Percentiles rank a stretch among this genome's conserved stretches.
Conservation (phyloP, 2,329 filamentous ascomycete species). For the Cladosporium sp. region DNA sequence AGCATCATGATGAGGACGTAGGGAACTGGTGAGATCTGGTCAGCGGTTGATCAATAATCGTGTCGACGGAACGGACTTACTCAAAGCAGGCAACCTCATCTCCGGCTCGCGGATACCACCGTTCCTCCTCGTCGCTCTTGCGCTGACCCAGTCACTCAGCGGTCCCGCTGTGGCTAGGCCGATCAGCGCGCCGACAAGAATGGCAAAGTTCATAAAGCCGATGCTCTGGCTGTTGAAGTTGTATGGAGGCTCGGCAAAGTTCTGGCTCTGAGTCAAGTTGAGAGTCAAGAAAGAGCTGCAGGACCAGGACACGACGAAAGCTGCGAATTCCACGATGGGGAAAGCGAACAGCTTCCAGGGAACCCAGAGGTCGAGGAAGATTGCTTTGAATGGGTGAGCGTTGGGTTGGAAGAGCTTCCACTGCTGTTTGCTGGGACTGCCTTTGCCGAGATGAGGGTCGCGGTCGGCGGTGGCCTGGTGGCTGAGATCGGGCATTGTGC, state of each 20-base stretch:
- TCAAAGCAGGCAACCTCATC: conserved; percentile 51
- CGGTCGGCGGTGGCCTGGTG: conserved; percentile 38
- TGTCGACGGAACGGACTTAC: conserved; percentile 13
- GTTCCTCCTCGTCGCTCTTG: conserved; percentile 50
- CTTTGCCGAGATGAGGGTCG: conserved; percentile 55
- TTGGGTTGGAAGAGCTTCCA: conserved; percentile 52
- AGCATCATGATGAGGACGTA: conserved; percentile 55
- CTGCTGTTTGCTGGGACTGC: conserved; percentile 52
- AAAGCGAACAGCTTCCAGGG: conserved; percentile 60
- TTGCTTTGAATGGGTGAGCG: conserved; percentile 41
- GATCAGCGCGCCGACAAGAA: conserved; percentile 51
- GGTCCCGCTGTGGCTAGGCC: conserved; percentile 54
- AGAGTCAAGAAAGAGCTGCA: conserved; percentile 55
- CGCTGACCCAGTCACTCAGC: conserved; percentile 55
- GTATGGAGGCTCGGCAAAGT: conserved; percentile 54
- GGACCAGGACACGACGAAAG: conserved; percentile 59
- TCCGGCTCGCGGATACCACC: conserved; percentile 55
- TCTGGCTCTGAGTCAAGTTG: conserved; percentile 57
- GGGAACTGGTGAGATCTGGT: conserved; percentile 42
- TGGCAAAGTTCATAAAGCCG: conserved; percentile 56
- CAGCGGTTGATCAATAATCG: neutral
- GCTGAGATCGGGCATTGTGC: conserved; percentile 23
- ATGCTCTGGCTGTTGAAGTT: conserved; percentile 48
- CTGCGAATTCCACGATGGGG: conserved; percentile 60
- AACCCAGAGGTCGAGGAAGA: conserved; percentile 54